Percentiles rank a stretch among this genome's conserved stretches.
Evolutionary conservation across 139 green algal genomes (phyloP).

Genomic region (Volvox africanus): DNA sequence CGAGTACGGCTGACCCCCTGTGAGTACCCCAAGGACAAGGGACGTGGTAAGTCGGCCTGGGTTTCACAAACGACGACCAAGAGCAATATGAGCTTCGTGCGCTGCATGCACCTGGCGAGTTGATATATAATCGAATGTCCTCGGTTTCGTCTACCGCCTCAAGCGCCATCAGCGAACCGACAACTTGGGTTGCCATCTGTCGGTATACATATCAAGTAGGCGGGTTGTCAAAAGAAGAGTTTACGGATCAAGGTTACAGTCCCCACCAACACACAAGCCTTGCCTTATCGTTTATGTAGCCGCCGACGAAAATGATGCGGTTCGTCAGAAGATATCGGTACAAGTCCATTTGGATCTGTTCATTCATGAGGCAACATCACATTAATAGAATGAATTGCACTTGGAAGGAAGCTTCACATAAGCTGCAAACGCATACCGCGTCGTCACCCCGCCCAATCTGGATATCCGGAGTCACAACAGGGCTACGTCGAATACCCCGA

Average conservation of each 20-base stretch:
- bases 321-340: constrained; percentile 88
- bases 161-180: constrained; percentile 90
- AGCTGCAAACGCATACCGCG: constrained; percentile 47
- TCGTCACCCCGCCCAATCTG: constrained; percentile 62
- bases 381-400: neutral
- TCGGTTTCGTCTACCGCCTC: constrained; percentile 84
- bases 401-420: neutral
- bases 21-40: neutral
- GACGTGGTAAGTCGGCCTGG: neutral
- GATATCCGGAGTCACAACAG: constrained; percentile 72
- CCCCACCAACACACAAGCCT: neutral
- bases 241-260: neutral
- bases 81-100: too few species aligned
- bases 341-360: constrained; percentile 81
- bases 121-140: constrained; percentile 98
- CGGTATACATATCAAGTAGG: neutral
- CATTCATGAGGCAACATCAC: neutral
- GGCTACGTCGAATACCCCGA: constrained; percentile 64
- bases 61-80: too few species aligned
- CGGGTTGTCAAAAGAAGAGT: neutral
- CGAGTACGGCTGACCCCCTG: constrained; percentile 86
- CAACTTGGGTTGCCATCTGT: constrained; percentile 84
- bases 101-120: constrained; percentile 73
- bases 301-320: constrained; percentile 92
- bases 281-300: constrained; percentile 88